Base-by-base conservation (phyloP, 164 flowering plant species). In the Magnolia sinica region DNA sequence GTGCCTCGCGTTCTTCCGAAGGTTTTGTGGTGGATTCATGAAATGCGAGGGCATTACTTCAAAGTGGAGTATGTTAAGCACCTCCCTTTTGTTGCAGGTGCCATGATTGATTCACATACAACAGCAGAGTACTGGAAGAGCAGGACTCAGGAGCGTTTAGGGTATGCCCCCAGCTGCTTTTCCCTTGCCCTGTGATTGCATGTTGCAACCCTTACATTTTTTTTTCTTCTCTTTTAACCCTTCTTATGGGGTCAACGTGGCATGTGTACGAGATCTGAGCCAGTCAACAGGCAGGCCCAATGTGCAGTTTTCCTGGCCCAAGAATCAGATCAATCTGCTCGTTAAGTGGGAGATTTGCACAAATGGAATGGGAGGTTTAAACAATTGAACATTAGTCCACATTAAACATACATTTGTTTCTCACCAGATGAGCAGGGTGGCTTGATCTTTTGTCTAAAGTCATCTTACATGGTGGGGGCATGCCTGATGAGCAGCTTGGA, bases 21-120 rank as follows among this genome's bases (percentile, higher is more conserved):
- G 84, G 87, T 94, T 75, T 85, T 96, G 80, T 96, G 99, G 99
- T 96, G 99, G 99, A 96, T 96, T 82, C 99, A 94, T 88, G 99
- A 96, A 85, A 96, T 96, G 98, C 87, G 98, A 72, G 99, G 99
- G 63, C 97, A 96, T 83, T 96, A 96, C 83, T 96, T 92, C 87
- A 92, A 87, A 77, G 19, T 88, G 82, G 98, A 92, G 76, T 94
- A 86, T 77, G 97, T 96, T 52, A 94, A 92, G 88, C 92, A 96
- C 88, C 98, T 96, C 76, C 99, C 99, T 79, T 85, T 79, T 72
- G 99, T 94, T 86, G 98, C 98, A 58, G 96, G 97, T 82, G 94
- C 96, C 74, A 94, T 96, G 99, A 94, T 94, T 81, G 98, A 96
- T 84, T 96, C 99, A 73, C 92, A 94, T 80, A 81, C 86, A 65